A percentile compares a stretch with the other conserved stretches of the same genome.
These are phyloP conservation scores for Termitomyces sp. DNA, from an alignment of 768 basidiomycete species.

Conservation along the genomic window DNA sequence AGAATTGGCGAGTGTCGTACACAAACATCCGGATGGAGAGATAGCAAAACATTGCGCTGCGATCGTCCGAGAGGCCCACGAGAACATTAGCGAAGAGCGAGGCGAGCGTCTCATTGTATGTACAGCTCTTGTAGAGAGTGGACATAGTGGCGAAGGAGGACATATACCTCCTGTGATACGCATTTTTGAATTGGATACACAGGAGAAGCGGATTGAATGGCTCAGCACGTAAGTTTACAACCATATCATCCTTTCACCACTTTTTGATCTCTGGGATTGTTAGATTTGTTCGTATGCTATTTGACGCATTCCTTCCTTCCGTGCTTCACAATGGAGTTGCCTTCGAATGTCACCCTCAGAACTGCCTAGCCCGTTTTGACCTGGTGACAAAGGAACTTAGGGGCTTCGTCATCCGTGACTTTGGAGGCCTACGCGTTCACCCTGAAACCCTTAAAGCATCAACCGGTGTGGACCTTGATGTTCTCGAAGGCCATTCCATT, in stretches of 20 bases:
- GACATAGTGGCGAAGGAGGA: constrained; percentile 40
- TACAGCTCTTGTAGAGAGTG: constrained; percentile 50
- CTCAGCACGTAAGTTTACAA: constrained; percentile 33
- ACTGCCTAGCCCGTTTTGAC: constrained; percentile 51
- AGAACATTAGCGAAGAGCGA: constrained; percentile 38
- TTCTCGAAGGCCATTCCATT: constrained; percentile 42
- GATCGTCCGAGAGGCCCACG: constrained; percentile 48
- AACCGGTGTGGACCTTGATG: constrained; percentile 45
- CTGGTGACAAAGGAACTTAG: constrained; percentile 40
- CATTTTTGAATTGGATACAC: constrained; percentile 44
- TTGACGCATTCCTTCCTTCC: constrained; percentile 51
- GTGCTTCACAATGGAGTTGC: constrained; percentile 50
- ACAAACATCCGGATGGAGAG: constrained; percentile 39
- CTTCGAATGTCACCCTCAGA: constrained; percentile 58
- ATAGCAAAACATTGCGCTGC: constrained; percentile 50
- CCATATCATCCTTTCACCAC: not conserved
- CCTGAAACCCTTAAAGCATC: constrained; percentile 41
- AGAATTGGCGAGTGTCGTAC: constrained; percentile 50
- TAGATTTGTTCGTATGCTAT: constrained; percentile 44
- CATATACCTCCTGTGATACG: constrained; percentile 43
- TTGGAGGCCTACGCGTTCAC: constrained; percentile 52
- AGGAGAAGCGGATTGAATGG: constrained; percentile 44
- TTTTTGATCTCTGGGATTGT: constrained; percentile 1
- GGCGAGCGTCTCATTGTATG: constrained; percentile 51
- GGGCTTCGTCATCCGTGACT: constrained; percentile 54